Base-by-base conservation (phyloP, 2,329 filamentous ascomycete species). In the Chaetomium strumarium region DNA sequence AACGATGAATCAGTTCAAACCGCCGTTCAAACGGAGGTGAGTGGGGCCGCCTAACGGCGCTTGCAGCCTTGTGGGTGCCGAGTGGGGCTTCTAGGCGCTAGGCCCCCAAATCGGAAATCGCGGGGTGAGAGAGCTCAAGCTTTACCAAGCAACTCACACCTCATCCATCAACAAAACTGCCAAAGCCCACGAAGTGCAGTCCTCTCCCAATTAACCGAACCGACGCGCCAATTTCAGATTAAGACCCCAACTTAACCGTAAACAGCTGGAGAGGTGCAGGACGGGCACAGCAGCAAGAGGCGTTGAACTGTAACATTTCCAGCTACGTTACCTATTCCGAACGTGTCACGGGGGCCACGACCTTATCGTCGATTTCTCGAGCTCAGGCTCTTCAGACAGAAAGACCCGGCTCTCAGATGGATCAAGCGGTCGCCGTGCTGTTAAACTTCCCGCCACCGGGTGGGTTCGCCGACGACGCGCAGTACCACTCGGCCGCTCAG, bases 401-500 rank as follows among this genome's bases (percentile, higher is more conserved):
- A 16, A 4, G 10, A 17, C 33, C 31, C 17, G 12, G 38, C 6
- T 12, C 17, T 5, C 55, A 49, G 24, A 75, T 75, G 72, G 70
- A 73, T 29, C 62, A 65, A 46, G 62, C 62, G 48, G 67, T 64
- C 34, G 60, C 67, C 37, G 60, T 68, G 41, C 68, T 80, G 50
- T 61, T 71, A 57, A 64, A 67, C 42, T 78, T 79, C 56, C 69
- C 73, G 52, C 67, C 69, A 11, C 60, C 62, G 48, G 50, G 55
- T 29, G 60, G 57, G 40, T 46, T 62, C 36, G 48, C 52, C 2
- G 58, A 65, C 47, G 60, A 70, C 50, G 70, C 66, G 19, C 53
- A 61, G 45, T 77, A 75, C 59, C 70, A 81, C 58, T 58, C 58
- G 16, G 64, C 66, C 10, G 67, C 71, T 46, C 67, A 62, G 53